Percentiles rank a stretch among this genome's conserved stretches.
phyloP scores from a whole-genome alignment of 352 stramenopile genomes.

The Phytopythium oedochilum region DNA sequence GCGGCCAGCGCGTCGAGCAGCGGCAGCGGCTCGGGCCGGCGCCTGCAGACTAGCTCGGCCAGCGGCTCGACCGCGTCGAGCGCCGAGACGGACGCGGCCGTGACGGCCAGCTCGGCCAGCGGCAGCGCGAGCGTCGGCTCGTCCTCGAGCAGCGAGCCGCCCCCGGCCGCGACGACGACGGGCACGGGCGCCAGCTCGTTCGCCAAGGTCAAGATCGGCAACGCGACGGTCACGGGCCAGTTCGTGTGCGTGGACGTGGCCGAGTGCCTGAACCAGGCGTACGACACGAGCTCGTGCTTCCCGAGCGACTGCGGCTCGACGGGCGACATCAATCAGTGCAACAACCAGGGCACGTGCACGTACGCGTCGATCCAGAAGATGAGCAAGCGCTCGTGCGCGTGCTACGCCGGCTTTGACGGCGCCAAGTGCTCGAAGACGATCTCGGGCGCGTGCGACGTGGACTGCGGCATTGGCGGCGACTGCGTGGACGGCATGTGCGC shows the following conservation, averaged over 20 bases:
- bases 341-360: slow-evolving; percentile 69
- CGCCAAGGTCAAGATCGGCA: slow-evolving; percentile 51
- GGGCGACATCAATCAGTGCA: slow-evolving; percentile 43
- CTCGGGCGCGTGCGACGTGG: slow-evolving; percentile 44
- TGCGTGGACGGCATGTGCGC: slow-evolving; percentile 43
- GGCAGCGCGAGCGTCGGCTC: slow-evolving; percentile 8
- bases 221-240: slow-evolving; percentile 43
- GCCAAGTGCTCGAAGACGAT: slow-evolving; percentile 45
- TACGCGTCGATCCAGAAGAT: slow-evolving; percentile 65
- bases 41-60: not conserved
- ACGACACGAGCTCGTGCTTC: slow-evolving; percentile 35
- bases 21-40: slow-evolving; percentile 4
- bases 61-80: slow-evolving; percentile 7
- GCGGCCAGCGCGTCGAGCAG: slow-evolving; percentile 7
- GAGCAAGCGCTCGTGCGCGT: slow-evolving; percentile 43
- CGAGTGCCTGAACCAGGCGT: slow-evolving; percentile 54
- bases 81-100: slow-evolving; percentile 3
- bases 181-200: slow-evolving; percentile 25
- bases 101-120: slow-evolving; percentile 8
- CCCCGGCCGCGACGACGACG: slow-evolving; percentile 10
- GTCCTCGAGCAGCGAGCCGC: not conserved
- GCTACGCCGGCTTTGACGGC: slow-evolving; percentile 42
- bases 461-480: slow-evolving; percentile 45
- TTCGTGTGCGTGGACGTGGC: slow-evolving; percentile 54
- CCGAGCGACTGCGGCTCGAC: slow-evolving; percentile 29